Percentiles rank a stretch among this genome's conserved stretches.
These are phyloP conservation scores for Diaporthe caulivora DNA, from an alignment of 2,329 filamentous ascomycete genomes.

Conservation along the genomic window DNA sequence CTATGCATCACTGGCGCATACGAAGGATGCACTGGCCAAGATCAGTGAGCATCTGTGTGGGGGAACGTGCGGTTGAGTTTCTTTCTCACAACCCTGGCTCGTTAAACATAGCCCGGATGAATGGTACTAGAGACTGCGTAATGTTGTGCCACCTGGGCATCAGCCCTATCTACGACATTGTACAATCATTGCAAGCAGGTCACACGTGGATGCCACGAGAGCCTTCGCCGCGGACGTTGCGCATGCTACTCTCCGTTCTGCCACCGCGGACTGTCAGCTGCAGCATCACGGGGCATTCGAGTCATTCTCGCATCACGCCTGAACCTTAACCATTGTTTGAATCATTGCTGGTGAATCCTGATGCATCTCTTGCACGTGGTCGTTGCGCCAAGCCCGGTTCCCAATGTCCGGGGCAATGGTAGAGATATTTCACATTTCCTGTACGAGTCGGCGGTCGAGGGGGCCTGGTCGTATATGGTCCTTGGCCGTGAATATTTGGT, in stretches of 20 bases:
- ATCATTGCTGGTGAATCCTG: neutral
- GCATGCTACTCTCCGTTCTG: neutral
- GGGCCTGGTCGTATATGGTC: neutral
- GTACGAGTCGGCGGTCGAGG: neutral
- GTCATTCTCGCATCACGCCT: neutral
- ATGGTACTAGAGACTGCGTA: too few relatives aligned
- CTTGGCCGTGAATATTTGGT: neutral
- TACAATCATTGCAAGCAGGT: neutral
- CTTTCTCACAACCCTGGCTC: neutral
- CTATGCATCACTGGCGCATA: too few relatives aligned
- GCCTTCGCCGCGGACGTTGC: neutral
- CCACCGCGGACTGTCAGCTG: neutral
- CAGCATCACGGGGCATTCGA: neutral
- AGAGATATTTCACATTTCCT: neutral
- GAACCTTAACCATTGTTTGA: conserved; percentile 2
- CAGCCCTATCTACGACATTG: neutral
- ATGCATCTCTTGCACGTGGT: conserved; percentile 11
- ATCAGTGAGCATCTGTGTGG: too few relatives aligned
- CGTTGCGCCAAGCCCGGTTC: neutral
- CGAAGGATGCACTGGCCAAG: neutral
- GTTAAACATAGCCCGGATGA: too few relatives aligned
- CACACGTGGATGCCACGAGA: neutral
- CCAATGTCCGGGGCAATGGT: neutral
- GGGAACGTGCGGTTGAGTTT: neutral
- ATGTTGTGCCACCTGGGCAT: neutral